Evolutionary conservation across 2,329 filamentous ascomycete genomes (phyloP), one percentile per base, ranked within the genome.

Genomic region (Penicillium aurantiogriseum): DNA sequence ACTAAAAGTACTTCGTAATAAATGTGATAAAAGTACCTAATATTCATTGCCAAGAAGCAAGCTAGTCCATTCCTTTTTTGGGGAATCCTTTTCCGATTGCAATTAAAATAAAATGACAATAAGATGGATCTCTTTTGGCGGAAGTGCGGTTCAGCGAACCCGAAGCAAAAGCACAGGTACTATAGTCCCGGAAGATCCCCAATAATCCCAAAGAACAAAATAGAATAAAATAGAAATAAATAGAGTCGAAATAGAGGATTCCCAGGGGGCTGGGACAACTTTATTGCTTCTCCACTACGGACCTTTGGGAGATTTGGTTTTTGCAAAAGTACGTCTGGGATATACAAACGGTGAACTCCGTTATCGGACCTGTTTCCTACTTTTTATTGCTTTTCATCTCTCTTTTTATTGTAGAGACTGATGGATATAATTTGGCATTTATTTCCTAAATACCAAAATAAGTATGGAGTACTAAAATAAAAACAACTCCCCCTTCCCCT

Each of bases 211-310:
- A 38, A 25, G 21, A 44, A 38, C 17, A 43, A 49, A 29, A 39
- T 39, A 33, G 15, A 21, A 21, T 21, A 21, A 21, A 21, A 21
- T 21, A n/a, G n/a, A 33, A 38, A 36, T 23, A 35, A 54, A 55
- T 25, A 25, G 23, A 33, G n/a, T 50, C 21, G 13, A 44, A 56
- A 27, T 35, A 40, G 13, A 51, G 27, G 9, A 15, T 52, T 53
- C 43, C 54, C 48, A 56, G 21, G 19, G 10, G 5, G 29, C 15
- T 47, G 54, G 54, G 27, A 47, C 54, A 55, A 55, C 45, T 40
- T 15, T 52, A 52, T 47, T 48, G 4, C 17, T 36, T 42, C 42
- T 44, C 54, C 53, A 50, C 45, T 23, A 27, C 8, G 19, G 40
- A 2, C 40, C 15, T 43, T 43, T 8, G 3, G 17, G 17, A 13